A percentile compares a stretch with the other conserved stretches of the same genome.
Evolutionary conservation across 176 grass and related monocot genomes (phyloP).

Genomic region (Triticum urartu): DNA sequence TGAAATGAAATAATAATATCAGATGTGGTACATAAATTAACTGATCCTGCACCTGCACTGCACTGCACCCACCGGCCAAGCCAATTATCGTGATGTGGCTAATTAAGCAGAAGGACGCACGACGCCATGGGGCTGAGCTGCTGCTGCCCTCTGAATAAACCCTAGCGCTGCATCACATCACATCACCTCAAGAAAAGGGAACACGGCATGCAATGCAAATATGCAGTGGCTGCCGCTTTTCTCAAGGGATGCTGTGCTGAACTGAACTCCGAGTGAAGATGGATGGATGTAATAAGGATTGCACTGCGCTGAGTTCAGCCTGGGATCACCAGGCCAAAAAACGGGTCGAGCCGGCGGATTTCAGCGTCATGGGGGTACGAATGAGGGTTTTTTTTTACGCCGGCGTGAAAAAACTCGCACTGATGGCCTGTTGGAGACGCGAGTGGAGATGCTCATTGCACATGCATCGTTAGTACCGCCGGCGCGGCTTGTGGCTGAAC

Average conservation of each 20-base stretch:
- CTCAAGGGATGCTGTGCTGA: neutral
- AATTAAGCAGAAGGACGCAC: neutral
- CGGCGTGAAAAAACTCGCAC: too few relatives aligned
- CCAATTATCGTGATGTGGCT: constrained; percentile 22
- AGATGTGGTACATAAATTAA: constrained; percentile 9
- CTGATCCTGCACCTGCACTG: constrained; percentile 10
- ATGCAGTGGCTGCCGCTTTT: neutral
- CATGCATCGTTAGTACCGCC: neutral
- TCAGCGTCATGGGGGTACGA: too few relatives aligned
- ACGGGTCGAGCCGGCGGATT: too few relatives aligned
- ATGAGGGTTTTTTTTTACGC: too few relatives aligned
- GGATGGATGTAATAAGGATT: neutral
- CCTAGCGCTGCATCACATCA: neutral
- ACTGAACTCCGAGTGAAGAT: neutral
- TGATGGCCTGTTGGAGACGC: too few relatives aligned
- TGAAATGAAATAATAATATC: neutral
- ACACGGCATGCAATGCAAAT: too few relatives aligned
- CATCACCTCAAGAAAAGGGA: neutral
- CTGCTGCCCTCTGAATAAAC: neutral
- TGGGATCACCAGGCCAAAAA: too few relatives aligned
- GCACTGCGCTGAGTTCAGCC: too few relatives aligned
- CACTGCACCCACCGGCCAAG: constrained; percentile 35
- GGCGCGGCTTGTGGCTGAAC: neutral
- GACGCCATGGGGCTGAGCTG: neutral
- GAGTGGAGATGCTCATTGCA: too few relatives aligned